Conservation (phyloP, 257 asterid genomes). For the Schizonepeta tenuifolia region DNA sequence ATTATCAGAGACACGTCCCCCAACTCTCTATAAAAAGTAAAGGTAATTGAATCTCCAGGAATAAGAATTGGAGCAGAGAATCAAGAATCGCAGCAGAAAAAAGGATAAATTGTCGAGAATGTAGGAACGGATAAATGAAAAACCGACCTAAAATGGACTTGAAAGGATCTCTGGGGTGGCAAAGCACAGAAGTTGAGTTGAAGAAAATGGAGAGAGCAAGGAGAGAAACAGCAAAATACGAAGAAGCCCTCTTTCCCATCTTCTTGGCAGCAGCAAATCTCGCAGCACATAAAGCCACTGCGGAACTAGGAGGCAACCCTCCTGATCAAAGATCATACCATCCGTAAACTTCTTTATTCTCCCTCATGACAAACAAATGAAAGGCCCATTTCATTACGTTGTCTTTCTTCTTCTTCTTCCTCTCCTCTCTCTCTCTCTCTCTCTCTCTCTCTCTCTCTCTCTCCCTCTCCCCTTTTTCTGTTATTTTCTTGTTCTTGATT, state of each 20-base stretch:
- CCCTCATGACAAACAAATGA: constrained; percentile 25
- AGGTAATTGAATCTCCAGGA: background rate
- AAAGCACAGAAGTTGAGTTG: constrained; percentile 45
- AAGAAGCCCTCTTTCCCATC: constrained; percentile 48
- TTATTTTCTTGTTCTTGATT: constrained; percentile 13
- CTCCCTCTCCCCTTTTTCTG: background rate
- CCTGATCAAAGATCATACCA: constrained; percentile 41
- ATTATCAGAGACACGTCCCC: constrained; percentile 10
- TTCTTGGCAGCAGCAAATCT: constrained; percentile 42
- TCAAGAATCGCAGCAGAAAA: constrained; percentile 37
- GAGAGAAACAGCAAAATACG: constrained; percentile 36
- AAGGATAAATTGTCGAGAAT: constrained; percentile 31
- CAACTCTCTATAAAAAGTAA: background rate
- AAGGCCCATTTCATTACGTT: constrained; percentile 26
- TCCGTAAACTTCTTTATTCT: constrained; percentile 9
- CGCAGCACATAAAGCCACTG: constrained; percentile 47
- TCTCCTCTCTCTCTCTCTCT: too few relatives aligned
- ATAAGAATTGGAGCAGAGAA: constrained; percentile 23
- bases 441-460: too few relatives aligned
- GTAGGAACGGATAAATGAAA: constrained; percentile 8
- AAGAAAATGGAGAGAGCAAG: constrained; percentile 45
- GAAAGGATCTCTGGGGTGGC: constrained; percentile 53
- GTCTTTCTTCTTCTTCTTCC: background rate
- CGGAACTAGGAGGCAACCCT: constrained; percentile 29
- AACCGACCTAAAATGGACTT: constrained; percentile 60